Evolutionary conservation across 2,329 filamentous ascomycete species (phyloP), one percentile per base, ranked within the genome.

Genomic region (Microcyclospora tardicrescens): DNA sequence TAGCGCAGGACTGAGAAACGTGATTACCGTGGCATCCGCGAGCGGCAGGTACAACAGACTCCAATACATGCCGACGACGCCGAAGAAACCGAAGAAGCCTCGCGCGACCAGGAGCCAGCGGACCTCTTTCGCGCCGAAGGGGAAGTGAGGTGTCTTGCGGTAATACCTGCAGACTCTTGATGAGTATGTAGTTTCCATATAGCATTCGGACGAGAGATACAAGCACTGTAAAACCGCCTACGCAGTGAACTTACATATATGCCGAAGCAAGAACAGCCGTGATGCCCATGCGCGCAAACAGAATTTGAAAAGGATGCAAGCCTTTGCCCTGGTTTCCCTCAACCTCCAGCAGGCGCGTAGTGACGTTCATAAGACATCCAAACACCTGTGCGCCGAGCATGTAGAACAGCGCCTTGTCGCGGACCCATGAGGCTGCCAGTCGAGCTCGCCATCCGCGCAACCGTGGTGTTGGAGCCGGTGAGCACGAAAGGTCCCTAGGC

Each of bases 21-120:
- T 91, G 38, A 95, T 80, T 28, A 94, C 86, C 0, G 84, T 91
- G 2, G 86, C 85, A 57, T 94, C 86, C 12, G 84, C 81, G 2
- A 94, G 70, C 0, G 84, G 83, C 2, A 94, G 72, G 51, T 93
- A 93, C 54, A 83, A 72, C 41, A 83, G 63, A 6, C 75, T 79
- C 51, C 78, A 78, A 50, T 79, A 93, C 62, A 91, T 73, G 28
- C 81, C 81, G 56, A 79, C 87, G 3, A 93, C 65, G 10, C 84
- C 84, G 56, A 84, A 81, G 60, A 80, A 79, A 9, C 85, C 86
- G 24, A 70, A 70, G 2, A 82, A 57, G 1, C 83, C 84, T 51
- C 86, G 69, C 9, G 73, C 59, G 1, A 84, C 57, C 3, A 95
- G 66, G 5, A 93, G 64, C 53, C 68, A 67, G 29, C 84, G 68